These are phyloP conservation scores for Kwoniella shivajii DNA, from an alignment of 1,284 basidiomycete genomes.

Conservation along the genomic window DNA sequence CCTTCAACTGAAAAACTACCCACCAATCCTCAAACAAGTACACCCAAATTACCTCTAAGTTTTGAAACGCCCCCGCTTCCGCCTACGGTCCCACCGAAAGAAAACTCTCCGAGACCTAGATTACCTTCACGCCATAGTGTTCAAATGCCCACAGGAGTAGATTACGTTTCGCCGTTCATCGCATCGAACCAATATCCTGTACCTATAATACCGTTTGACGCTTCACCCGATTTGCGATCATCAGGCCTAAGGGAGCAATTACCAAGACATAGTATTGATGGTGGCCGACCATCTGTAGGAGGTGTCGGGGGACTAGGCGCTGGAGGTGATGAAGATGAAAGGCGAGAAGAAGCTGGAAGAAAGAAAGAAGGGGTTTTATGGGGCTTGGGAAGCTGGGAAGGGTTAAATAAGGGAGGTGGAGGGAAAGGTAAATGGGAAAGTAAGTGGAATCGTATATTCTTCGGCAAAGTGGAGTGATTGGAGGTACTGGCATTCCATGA, in stretches of 20 bases:
- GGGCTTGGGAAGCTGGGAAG: constrained; percentile 52
- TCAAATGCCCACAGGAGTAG: constrained; percentile 18
- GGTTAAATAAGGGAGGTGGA: constrained; percentile 36
- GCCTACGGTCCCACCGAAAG: neutral
- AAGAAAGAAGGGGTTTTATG: constrained; percentile 54
- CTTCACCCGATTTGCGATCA: constrained; percentile 12
- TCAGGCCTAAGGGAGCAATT: neutral
- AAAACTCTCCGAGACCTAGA: constrained; percentile 5
- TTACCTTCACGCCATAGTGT: constrained; percentile 28
- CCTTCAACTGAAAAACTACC: constrained; percentile 2
- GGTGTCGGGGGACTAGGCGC: constrained; percentile 43
- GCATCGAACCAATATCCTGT: constrained; percentile 8
- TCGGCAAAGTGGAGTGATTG: neutral
- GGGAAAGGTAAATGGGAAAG: constrained; percentile 52
- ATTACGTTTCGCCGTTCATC: constrained; percentile 36
- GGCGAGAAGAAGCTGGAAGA: constrained; percentile 46
- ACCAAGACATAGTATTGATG: constrained; percentile 13
- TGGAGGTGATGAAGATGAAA: constrained; percentile 46
- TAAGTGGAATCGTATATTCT: constrained; percentile 25
- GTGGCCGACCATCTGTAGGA: constrained; percentile 17
- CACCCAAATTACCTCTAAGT: neutral
- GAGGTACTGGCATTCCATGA: neutral
- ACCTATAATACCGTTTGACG: constrained; percentile 6
- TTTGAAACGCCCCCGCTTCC: constrained; percentile 1
- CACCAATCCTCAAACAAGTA: constrained; percentile 12